phyloP scores from a whole-genome alignment of 2,329 filamentous ascomycete genomes.

The Sclerotinia trifoliorum region DNA sequence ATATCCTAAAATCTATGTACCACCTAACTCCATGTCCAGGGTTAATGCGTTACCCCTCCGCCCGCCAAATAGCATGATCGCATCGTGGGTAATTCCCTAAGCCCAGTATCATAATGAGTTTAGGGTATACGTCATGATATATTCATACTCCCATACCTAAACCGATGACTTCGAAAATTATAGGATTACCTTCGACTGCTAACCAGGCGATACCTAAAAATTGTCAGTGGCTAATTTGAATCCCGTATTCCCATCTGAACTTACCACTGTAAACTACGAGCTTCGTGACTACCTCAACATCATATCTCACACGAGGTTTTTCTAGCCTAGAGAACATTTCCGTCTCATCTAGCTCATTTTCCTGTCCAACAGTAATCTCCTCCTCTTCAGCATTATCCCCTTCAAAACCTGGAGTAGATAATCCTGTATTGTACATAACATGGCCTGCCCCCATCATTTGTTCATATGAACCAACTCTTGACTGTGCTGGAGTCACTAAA shows the following conservation, averaged over 20 bases:
- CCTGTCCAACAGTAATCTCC: slow-evolving; percentile 44
- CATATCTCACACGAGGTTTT: slow-evolving; percentile 86
- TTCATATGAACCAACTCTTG: slow-evolving; percentile 63
- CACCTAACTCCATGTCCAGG: slow-evolving; percentile 13
- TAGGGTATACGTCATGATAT: not conserved
- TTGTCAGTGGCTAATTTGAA: slow-evolving; percentile 19
- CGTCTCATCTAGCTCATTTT: slow-evolving; percentile 58
- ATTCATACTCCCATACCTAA: slow-evolving; percentile 40
- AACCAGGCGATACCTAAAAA: slow-evolving; percentile 74
- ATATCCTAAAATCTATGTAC: slow-evolving; percentile 14
- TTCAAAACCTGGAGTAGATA: slow-evolving; percentile 38
- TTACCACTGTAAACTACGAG: slow-evolving; percentile 89
- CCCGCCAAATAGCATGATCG: not conserved
- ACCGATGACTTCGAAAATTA: slow-evolving; percentile 46
- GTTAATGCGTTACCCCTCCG: not conserved
- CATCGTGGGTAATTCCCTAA: not conserved
- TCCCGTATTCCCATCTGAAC: slow-evolving; percentile 38
- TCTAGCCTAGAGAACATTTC: slow-evolving; percentile 84
- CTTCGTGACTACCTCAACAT: slow-evolving; percentile 98
- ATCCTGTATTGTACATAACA: slow-evolving; percentile 42
- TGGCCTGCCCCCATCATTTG: slow-evolving; percentile 70
- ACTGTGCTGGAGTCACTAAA: slow-evolving; percentile 47
- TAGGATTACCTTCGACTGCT: slow-evolving; percentile 52
- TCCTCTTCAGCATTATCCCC: slow-evolving; percentile 42
- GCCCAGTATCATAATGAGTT: not conserved